A percentile compares a stretch with the other conserved stretches of the same genome.
Evolutionary conservation across 164 flowering plant genomes (phyloP).

Genomic region (Magnolia sinica): DNA sequence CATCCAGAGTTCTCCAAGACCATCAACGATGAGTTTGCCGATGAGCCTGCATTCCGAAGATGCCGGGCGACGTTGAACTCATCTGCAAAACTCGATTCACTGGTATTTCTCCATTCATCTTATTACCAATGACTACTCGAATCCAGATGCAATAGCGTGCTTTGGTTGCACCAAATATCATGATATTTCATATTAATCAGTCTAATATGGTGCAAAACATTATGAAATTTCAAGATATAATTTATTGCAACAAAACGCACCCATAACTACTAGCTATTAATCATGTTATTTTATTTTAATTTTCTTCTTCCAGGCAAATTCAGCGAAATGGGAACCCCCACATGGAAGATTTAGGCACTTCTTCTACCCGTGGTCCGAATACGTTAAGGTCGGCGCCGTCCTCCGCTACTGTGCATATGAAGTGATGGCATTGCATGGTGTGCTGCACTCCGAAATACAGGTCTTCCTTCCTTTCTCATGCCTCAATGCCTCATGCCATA

Average conservation of each 20-base stretch:
- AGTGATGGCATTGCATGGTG: conserved; percentile 90
- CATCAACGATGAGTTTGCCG: conserved; percentile 65
- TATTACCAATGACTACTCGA: no score
- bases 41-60: conserved; percentile 70
- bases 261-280: neutral
- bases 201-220: neutral
- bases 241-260: neutral
- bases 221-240: neutral
- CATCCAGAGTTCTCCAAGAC: conserved; percentile 56
- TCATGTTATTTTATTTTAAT: no score
- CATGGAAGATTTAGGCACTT: conserved; percentile 68
- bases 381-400: conserved; percentile 80
- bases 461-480: conserved; percentile 18
- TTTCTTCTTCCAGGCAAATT: conserved; percentile 36
- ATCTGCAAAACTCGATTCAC: conserved; percentile 54
- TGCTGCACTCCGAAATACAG: conserved; percentile 82
- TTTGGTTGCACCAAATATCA: no score
- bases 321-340: conserved; percentile 96
- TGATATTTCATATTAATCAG: neutral
- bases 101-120: conserved; percentile 36
- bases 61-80: conserved; percentile 59
- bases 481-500: neutral
- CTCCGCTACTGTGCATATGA: conserved; percentile 75
- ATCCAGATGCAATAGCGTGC: no score
- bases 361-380: conserved; percentile 81